Percentiles rank a stretch among this genome's conserved stretches.
Evolutionary conservation across 2,329 filamentous ascomycete genomes (phyloP).

Genomic region (Bipolaris cookei): DNA sequence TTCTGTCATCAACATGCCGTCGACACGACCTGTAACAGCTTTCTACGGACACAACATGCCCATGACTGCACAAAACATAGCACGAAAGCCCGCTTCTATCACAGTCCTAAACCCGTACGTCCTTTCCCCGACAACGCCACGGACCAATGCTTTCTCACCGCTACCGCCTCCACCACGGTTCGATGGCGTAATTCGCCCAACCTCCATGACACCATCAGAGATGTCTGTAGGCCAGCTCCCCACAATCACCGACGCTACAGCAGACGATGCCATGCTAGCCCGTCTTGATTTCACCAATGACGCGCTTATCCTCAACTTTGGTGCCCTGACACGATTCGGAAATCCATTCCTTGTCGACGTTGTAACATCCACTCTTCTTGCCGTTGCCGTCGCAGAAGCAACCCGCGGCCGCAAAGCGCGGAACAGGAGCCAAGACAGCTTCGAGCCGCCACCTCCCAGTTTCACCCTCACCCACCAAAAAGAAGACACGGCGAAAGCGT

Average conservation of each 20-base stretch:
- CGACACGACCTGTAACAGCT: conserved; percentile 48
- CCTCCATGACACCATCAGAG: conserved; percentile 42
- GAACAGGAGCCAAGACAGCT: conserved; percentile 32
- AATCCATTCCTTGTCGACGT: conserved; percentile 56
- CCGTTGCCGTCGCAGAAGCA: conserved; percentile 55
- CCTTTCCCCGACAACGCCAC: conserved; percentile 44
- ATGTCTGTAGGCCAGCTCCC: conserved; percentile 44
- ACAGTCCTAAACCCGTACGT: conserved; percentile 50
- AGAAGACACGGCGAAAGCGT: conserved; percentile 35
- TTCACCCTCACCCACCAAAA: conserved; percentile 30
- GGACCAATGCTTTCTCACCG: conserved; percentile 40
- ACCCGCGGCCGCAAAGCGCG: conserved; percentile 36
- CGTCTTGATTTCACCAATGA: conserved; percentile 54
- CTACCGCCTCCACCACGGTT: conserved; percentile 39
- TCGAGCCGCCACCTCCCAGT: conserved; percentile 43
- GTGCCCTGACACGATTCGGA: conserved; percentile 52
- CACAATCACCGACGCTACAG: conserved; percentile 45
- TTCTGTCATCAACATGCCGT: conserved; percentile 48
- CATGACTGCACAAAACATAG: conserved; percentile 42
- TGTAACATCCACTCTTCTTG: conserved; percentile 51
- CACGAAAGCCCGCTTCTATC: conserved; percentile 42
- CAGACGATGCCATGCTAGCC: conserved; percentile 51
- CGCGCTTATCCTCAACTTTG: conserved; percentile 54
- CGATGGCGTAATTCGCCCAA: conserved; percentile 31
- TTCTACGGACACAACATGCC: conserved; percentile 50